Evolutionary conservation across 2,329 filamentous ascomycete genomes (phyloP).

Genomic region (Aureobasidium sp.): DNA sequence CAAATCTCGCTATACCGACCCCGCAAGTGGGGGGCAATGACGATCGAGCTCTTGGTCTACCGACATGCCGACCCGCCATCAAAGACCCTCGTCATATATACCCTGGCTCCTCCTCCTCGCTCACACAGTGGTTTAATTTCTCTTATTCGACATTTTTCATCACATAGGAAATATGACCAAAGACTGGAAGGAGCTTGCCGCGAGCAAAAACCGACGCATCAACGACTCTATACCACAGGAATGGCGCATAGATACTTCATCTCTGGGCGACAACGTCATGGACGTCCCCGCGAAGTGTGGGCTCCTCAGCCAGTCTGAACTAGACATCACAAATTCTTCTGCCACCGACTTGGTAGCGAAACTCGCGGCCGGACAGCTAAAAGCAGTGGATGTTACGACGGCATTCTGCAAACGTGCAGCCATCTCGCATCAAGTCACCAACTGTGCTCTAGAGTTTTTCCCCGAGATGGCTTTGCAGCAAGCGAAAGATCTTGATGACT

Average conservation of each 20-base stretch:
- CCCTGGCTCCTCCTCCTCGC: not conserved
- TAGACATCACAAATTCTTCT: slow-evolving; percentile 14
- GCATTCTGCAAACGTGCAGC: slow-evolving; percentile 46
- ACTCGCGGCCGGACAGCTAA: slow-evolving; percentile 31
- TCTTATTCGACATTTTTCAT: not conserved
- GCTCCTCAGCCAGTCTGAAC: slow-evolving; percentile 10
- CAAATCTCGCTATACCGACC: slow-evolving; percentile 1
- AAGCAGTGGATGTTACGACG: slow-evolving; percentile 40
- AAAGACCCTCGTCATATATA: too few species aligned
- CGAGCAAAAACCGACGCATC: slow-evolving; percentile 1
- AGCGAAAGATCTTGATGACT: slow-evolving; percentile 44
- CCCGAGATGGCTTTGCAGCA: slow-evolving; percentile 37
- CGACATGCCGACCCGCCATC: not conserved
- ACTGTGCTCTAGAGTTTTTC: slow-evolving; percentile 40
- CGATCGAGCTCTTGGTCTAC: not conserved
- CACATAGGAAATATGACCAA: not conserved
- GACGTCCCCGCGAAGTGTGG: not conserved
- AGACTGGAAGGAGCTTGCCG: slow-evolving; percentile 9
- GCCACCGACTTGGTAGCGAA: slow-evolving; percentile 9
- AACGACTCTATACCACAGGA: slow-evolving; percentile 48
- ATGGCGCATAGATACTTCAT: slow-evolving; percentile 47
- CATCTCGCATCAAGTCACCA: slow-evolving; percentile 43
- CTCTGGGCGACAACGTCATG: slow-evolving; percentile 22
- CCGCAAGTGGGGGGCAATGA: not conserved
- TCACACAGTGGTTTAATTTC: not conserved